Base-by-base conservation (phyloP, 257 asterid species). In the Solanum chilense region DNA sequence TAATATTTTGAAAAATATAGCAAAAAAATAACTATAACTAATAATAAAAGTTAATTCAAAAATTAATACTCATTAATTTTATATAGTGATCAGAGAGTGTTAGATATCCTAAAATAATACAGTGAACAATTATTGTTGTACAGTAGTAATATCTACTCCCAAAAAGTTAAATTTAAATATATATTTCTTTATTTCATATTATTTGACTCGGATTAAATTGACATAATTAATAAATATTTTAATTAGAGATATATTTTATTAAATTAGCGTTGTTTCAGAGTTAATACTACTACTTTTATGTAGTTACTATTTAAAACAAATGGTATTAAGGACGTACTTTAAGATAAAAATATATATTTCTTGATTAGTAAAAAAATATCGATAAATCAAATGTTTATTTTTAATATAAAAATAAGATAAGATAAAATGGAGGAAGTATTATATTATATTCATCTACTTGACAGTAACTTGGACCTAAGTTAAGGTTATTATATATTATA, bases 1-100 rank as follows among this genome's bases (percentile, higher is more conserved):
- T 6, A 47, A 47, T 47, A 0, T 14, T 0, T 47, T 47, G 1
- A 47, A 47, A 47, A 47, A 47, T 47, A 14, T 47, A 47, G 14
- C 5, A 5, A 6, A 1, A 5, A 14, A 47, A 47, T 14, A 6
- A 47, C 2, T 47, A 47, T 14, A 14, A 47, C 5, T 14, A 47
- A 47, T 47, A 47, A 47, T 14, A 33, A 47, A 47, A 7, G 16
- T 0, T 15, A 49, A 49, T 15, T 15, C 1, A 49, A 1, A 0
- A 49, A 49, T 1, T 49, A 49, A 6, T 49, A 49, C 2, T 6
- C 3, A 15, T 49, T 15, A 0, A 49, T 49, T 49, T 6, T 20
- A 49, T 15, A 49, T 5, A 15, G 21, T 15, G 9, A 0, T 15
- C 60, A 47, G 5, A 1, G 0, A 5, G 0, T 47, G 2, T 47